phyloP scores from a whole-genome alignment of 257 asterid species.

The Rubia yunnanensis region DNA sequence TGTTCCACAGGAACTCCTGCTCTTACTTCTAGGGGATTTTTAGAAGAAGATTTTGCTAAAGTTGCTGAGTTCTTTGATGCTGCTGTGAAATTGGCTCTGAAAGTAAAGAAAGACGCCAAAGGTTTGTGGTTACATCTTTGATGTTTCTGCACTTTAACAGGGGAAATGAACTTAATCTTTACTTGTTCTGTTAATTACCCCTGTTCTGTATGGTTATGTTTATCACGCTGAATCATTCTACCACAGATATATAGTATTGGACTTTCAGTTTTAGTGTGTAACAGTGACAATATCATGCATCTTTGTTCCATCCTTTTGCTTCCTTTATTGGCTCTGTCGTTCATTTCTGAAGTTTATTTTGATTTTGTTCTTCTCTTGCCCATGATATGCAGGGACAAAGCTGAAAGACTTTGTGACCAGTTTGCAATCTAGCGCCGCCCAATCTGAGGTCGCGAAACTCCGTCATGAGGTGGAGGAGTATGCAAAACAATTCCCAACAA shows the following conservation, averaged over 20 bases:
- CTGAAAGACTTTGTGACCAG: slow-evolving; percentile 73
- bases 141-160: background rate
- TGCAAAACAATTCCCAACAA: slow-evolving; percentile 78
- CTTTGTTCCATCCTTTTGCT: too few species aligned
- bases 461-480: slow-evolving; percentile 63
- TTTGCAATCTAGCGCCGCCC: slow-evolving; percentile 36
- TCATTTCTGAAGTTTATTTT: background rate
- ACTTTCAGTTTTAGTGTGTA: too few species aligned
- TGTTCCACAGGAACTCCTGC: slow-evolving; percentile 71
- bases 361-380: background rate
- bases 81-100: slow-evolving; percentile 53
- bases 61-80: slow-evolving; percentile 35
- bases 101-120: slow-evolving; percentile 41
- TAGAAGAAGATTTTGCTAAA: slow-evolving; percentile 65
- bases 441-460: slow-evolving; percentile 56
- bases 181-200: too few species aligned
- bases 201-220: too few species aligned
- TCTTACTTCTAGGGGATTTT: slow-evolving; percentile 79
- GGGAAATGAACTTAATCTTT: background rate
- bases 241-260: too few species aligned
- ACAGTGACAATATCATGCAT: too few species aligned
- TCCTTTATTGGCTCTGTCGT: background rate
- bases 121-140: slow-evolving; percentile 24
- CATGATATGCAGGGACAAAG: slow-evolving; percentile 48
- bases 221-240: too few species aligned